phyloP scores from a whole-genome alignment of 2,329 filamentous ascomycete species.

The Xylariaceae sp. region DNA sequence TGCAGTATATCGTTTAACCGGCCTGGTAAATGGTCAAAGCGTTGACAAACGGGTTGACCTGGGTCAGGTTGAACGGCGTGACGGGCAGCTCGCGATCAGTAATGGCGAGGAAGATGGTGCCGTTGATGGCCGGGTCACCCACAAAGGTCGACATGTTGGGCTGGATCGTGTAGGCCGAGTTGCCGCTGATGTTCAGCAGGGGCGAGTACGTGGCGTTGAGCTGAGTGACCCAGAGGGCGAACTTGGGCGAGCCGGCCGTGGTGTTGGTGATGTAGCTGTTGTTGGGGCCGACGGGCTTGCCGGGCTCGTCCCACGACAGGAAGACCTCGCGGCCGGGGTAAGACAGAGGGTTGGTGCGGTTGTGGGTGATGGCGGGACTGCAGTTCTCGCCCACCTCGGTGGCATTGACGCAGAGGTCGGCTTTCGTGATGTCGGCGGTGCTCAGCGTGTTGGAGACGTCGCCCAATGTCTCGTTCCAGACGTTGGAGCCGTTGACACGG shows the following conservation, averaged over 20 bases:
- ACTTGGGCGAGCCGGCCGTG: slow-evolving; percentile 54
- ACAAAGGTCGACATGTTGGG: slow-evolving; percentile 63
- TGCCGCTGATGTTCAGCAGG: slow-evolving; percentile 48
- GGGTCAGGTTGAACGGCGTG: slow-evolving; percentile 70
- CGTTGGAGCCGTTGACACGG: slow-evolving; percentile 57
- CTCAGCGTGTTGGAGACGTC: slow-evolving; percentile 52
- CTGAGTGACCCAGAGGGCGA: slow-evolving; percentile 72
- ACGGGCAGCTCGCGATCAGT: slow-evolving; percentile 64
- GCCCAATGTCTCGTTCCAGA: slow-evolving; percentile 58
- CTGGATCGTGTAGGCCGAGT: slow-evolving; percentile 64
- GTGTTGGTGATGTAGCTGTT: slow-evolving; percentile 70
- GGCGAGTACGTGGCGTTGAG: slow-evolving; percentile 67
- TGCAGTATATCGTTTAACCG: slow-evolving; percentile 46
- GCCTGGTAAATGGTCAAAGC: slow-evolving; percentile 73
- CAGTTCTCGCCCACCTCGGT: slow-evolving; percentile 53
- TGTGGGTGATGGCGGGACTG: slow-evolving; percentile 58
- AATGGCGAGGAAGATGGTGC: slow-evolving; percentile 72
- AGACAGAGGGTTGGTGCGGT: slow-evolving; percentile 64
- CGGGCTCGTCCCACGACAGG: slow-evolving; percentile 67
- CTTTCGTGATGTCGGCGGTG: slow-evolving; percentile 37
- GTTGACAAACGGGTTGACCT: slow-evolving; percentile 71
- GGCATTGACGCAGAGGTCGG: slow-evolving; percentile 53
- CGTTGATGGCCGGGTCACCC: slow-evolving; percentile 66
- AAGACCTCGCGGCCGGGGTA: slow-evolving; percentile 69
- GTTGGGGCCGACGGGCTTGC: slow-evolving; percentile 67